These are phyloP conservation scores for Anthoceros angustus DNA, from an alignment of 225 moss, liverwort and hornwort species.

Conservation along the genomic window DNA sequence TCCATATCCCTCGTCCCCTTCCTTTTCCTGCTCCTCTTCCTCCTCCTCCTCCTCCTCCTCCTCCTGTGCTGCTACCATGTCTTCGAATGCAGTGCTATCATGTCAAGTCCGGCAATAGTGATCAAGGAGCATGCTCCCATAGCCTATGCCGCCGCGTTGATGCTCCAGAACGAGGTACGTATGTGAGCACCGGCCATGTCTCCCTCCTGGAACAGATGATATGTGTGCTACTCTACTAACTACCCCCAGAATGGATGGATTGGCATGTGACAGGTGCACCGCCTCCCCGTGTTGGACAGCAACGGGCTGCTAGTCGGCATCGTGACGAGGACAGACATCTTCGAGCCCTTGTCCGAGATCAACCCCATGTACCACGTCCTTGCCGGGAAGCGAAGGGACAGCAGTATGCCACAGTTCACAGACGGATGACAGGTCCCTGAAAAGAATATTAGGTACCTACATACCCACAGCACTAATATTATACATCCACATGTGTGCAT, in stretches of 20 bases:
- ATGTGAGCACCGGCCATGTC: no score
- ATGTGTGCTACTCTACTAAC: no score
- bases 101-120: background rate
- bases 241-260: background rate
- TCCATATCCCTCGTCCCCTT: background rate
- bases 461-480: no score
- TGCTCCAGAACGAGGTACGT: slow-evolving; percentile 2
- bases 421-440: background rate
- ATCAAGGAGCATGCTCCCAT: slow-evolving; percentile 1
- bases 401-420: background rate
- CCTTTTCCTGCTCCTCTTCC: background rate
- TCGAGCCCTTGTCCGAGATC: slow-evolving; percentile 1
- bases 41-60: background rate
- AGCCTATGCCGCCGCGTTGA: background rate
- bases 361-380: background rate
- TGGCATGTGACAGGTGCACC: slow-evolving; percentile 1
- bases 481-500: no score
- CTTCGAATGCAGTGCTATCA: background rate
- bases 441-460: no score
- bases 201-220: no score
- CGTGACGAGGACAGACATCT: slow-evolving; percentile 2
- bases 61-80: background rate
- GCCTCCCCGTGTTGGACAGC: background rate
- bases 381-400: background rate
- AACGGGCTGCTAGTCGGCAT: slow-evolving; percentile 1